Conservation (phyloP, 768 basidiomycete genomes). For the Leccinum incarnatum region DNA sequence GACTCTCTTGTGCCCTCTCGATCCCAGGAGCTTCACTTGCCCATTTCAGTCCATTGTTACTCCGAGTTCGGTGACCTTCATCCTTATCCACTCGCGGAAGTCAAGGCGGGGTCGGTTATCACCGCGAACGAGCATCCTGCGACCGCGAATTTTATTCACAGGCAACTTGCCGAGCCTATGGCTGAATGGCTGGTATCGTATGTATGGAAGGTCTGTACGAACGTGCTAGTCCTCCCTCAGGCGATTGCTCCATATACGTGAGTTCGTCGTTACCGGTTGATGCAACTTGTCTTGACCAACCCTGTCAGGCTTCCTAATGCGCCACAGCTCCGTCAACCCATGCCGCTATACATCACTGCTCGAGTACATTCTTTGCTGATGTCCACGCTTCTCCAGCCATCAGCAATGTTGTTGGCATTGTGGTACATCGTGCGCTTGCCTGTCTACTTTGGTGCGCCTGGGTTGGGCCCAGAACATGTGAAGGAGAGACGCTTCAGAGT, state of each 20-base stretch:
- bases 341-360: slow-evolving; percentile 45
- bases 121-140: slow-evolving; percentile 37
- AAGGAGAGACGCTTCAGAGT: slow-evolving; percentile 65
- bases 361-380: slow-evolving; percentile 72
- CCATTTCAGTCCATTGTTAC: slow-evolving; percentile 25
- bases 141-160: slow-evolving; percentile 54
- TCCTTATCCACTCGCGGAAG: slow-evolving; percentile 11
- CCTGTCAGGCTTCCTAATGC: slow-evolving; percentile 27
- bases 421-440: slow-evolving; percentile 84
- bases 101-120: slow-evolving; percentile 31
- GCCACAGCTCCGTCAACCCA: slow-evolving; percentile 38
- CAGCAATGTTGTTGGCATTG: slow-evolving; percentile 70
- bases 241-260: slow-evolving; percentile 55
- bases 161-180: slow-evolving; percentile 71
- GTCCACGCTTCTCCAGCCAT: slow-evolving; percentile 79
- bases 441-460: slow-evolving; percentile 56
- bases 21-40: slow-evolving; percentile 18
- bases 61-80: slow-evolving; percentile 25
- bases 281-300: slow-evolving; percentile 10
- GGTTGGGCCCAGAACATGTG: slow-evolving; percentile 48
- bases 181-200: slow-evolving; percentile 78
- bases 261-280: slow-evolving; percentile 26
- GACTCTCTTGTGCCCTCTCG: slow-evolving; percentile 17
- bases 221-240: slow-evolving; percentile 58
- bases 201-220: slow-evolving; percentile 81